Conservation (phyloP, 2,329 filamentous ascomycete species). For the Cryphonectria parasitica region DNA sequence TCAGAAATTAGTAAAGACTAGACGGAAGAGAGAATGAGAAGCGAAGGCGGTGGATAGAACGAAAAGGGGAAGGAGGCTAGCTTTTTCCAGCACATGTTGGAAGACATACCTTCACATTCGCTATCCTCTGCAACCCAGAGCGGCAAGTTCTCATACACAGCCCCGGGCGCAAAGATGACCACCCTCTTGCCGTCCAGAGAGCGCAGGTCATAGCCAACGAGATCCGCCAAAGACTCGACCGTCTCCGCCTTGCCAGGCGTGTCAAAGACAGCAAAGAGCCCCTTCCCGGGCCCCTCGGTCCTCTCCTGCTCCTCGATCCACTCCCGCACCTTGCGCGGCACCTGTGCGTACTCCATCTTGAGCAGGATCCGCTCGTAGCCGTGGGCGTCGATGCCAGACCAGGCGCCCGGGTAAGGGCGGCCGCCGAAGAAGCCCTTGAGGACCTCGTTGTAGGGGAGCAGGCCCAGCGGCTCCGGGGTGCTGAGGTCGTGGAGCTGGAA, state of each 20-base stretch:
- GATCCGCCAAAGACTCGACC: slow-evolving; percentile 35
- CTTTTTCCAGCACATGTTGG: too few species aligned
- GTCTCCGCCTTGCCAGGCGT: slow-evolving; percentile 41
- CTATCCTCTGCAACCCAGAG: slow-evolving; percentile 52
- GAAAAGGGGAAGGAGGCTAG: not conserved
- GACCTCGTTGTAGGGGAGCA: slow-evolving; percentile 44
- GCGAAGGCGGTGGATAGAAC: not conserved
- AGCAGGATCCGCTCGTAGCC: slow-evolving; percentile 52
- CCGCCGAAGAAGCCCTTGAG: slow-evolving; percentile 46
- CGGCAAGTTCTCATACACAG: slow-evolving; percentile 53
- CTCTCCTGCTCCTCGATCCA: slow-evolving; percentile 53
- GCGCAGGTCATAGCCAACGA: slow-evolving; percentile 30
- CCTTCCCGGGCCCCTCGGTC: slow-evolving; percentile 39
- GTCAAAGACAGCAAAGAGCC: slow-evolving; percentile 47
- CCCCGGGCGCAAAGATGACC: slow-evolving; percentile 57
- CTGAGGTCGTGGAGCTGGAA: slow-evolving; percentile 50
- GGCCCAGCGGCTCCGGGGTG: slow-evolving; percentile 42
- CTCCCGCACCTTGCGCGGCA: slow-evolving; percentile 48
- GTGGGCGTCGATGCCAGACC: slow-evolving; percentile 57
- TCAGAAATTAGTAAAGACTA: not conserved
- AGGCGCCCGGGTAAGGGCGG: slow-evolving; percentile 54
- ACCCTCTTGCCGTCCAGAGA: slow-evolving; percentile 41
- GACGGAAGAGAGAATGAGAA: not conserved
- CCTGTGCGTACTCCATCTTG: slow-evolving; percentile 48
- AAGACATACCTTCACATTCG: slow-evolving; percentile 45